Evolutionary conservation across 371 early-diverging fungal species (phyloP).

Genomic region (Mortierella sp.): DNA sequence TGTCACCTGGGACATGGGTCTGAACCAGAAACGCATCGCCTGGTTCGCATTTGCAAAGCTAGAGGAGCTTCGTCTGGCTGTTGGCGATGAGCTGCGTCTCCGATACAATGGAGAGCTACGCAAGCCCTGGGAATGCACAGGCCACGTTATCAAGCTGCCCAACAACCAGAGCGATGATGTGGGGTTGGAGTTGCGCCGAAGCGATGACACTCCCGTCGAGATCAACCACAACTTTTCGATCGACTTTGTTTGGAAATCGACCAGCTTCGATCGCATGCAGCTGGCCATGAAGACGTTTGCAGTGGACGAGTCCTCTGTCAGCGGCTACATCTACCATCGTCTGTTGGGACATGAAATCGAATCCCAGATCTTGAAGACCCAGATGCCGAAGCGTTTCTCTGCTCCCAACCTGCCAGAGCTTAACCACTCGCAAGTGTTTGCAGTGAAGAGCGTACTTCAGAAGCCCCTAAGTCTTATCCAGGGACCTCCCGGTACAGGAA

Average conservation of each 20-base stretch:
- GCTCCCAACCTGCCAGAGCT: slow-evolving; percentile 95
- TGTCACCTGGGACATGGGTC: slow-evolving; percentile 97
- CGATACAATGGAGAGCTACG: slow-evolving; percentile 90
- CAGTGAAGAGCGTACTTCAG: slow-evolving; percentile 92
- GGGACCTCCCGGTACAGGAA: slow-evolving; percentile 98
- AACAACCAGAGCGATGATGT: slow-evolving; percentile 95
- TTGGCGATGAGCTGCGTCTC: slow-evolving; percentile 96
- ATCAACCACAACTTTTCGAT: slow-evolving; percentile 95
- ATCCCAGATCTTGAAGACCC: slow-evolving; percentile 75
- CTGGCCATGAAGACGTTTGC: slow-evolving; percentile 96
- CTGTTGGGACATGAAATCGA: slow-evolving; percentile 94
- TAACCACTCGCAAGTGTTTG: slow-evolving; percentile 97
- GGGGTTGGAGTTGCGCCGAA: slow-evolving; percentile 81
- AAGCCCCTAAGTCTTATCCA: slow-evolving; percentile 97
- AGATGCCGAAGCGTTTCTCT: slow-evolving; percentile 87
- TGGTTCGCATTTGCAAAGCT: slow-evolving; percentile 94
- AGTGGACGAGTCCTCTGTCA: slow-evolving; percentile 92
- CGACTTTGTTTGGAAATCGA: slow-evolving; percentile 99
- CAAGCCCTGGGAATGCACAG: slow-evolving; percentile 88
- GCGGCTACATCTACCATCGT: slow-evolving; percentile 95
- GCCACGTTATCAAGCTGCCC: slow-evolving; percentile 96
- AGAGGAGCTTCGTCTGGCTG: slow-evolving; percentile 94
- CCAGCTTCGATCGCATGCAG: slow-evolving; percentile 97
- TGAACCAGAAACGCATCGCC: slow-evolving; percentile 94
- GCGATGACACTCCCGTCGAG: slow-evolving; percentile 79